Percentiles rank a stretch among this genome's conserved stretches.
These are phyloP conservation scores for Daedaleopsis nitida DNA, from an alignment of 768 basidiomycete species.

Conservation along the genomic window DNA sequence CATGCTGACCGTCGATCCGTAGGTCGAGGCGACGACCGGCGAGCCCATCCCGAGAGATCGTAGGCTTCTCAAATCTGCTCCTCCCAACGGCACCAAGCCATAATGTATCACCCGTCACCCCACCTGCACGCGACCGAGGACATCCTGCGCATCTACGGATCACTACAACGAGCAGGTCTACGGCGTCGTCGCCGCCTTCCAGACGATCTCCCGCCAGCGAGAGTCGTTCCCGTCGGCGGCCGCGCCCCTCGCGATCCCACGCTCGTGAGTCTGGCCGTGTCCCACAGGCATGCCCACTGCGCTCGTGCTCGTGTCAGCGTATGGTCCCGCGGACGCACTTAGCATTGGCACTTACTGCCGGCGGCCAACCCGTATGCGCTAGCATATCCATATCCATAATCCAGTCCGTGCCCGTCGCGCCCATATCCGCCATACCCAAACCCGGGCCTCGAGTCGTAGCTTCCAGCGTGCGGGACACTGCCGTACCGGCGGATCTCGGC, in stretches of 20 bases:
- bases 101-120: neutral
- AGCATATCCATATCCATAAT: no score
- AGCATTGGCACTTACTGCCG: no score
- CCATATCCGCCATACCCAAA: neutral
- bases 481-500: constrained; percentile 26
- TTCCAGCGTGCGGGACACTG: constrained; percentile 19
- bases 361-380: no score
- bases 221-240: neutral
- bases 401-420: no score
- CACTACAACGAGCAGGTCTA: neutral
- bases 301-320: no score
- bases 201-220: constrained; percentile 16
- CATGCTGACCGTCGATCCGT: no score
- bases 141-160: neutral
- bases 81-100: no score
- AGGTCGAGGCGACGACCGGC: no score
- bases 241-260: neutral
- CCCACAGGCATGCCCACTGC: no score
- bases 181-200: constrained; percentile 10
- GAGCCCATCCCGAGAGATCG: no score
- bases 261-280: neutral
- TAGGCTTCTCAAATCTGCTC: no score
- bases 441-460: neutral
- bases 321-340: no score
- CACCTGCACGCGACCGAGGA: neutral